Base-by-base conservation (phyloP, 129 eudicot genomes). In the sunflower (Helianthus annuus) region DNA sequence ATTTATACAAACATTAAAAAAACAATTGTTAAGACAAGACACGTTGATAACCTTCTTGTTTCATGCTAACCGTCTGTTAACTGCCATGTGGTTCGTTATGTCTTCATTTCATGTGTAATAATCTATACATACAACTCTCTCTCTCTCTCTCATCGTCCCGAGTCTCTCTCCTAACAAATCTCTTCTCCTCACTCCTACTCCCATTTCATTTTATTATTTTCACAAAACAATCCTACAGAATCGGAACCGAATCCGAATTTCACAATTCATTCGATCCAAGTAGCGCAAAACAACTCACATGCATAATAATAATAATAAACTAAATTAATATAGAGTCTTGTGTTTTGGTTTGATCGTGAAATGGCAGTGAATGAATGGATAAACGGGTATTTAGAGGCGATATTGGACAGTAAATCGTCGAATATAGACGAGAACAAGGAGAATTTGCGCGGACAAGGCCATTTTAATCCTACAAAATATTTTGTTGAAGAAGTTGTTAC, bases 291-390 rank as follows among this genome's bases (percentile, higher is more conserved):
- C 11, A 38, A 58, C 64, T 13, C 40, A 52, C 13, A 51, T 27
- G 38, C 24, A 61, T 49, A 48, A 39, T 5, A 39, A 40, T 57
- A 19, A 42, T 49, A 6, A 1, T 19, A 2, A 77, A 78, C 67
- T 22, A 40, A 52, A 27, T 62, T 11, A 38, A 42, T 59, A 60
- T 36, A 22, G 19, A 22, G 24, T 8, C 5, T 65, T 48, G 10
- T 40, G 53, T 22, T 61, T 27, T 63, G 7, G 55, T 49, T 38
- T 36, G 42, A 62, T 72, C 6, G 36, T 51, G 51, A 39, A 72
- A 90, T 90, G 96, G 93, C 88, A 5, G 91, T 88, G 66, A 90
- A 87, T 29, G 96, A 90, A 81, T 90, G 96, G 93, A 90, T 90
- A 78, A 90, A 84, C 69, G 96, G 96, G 17, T 90, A 90, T 77